These are phyloP conservation scores for Limonium bicolor DNA, from an alignment of 148 eudicot genomes.

Conservation along the genomic window DNA sequence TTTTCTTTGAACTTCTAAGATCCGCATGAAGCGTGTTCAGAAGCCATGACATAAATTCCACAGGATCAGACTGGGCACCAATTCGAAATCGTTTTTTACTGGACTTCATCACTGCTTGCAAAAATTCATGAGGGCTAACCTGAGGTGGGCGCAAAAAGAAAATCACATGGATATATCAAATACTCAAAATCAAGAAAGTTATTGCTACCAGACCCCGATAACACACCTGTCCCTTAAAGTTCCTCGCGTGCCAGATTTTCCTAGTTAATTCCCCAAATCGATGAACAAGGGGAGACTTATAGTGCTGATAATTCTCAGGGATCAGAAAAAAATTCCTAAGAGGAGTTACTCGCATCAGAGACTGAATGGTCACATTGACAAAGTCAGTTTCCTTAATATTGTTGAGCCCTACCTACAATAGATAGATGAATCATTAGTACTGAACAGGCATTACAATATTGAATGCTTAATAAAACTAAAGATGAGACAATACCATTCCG, in stretches of 20 bases:
- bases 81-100: slow-evolving; percentile 78
- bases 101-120: slow-evolving; percentile 95
- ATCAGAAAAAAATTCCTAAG: slow-evolving; percentile 89
- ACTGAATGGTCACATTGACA: slow-evolving; percentile 90
- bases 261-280: slow-evolving; percentile 93
- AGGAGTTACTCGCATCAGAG: slow-evolving; percentile 93
- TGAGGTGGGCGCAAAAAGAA: slow-evolving; percentile 15
- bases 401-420: slow-evolving; percentile 76
- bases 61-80: slow-evolving; percentile 89
- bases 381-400: slow-evolving; percentile 88
- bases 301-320: slow-evolving; percentile 78
- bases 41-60: slow-evolving; percentile 96
- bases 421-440: neutral
- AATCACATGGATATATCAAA: neutral
- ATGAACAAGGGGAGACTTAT: slow-evolving; percentile 78
- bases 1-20: slow-evolving; percentile 53
- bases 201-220: slow-evolving; percentile 2
- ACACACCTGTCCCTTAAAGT: slow-evolving; percentile 94
- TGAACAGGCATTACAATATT: neutral
- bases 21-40: slow-evolving; percentile 68
- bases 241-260: slow-evolving; percentile 91
- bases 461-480: neutral
- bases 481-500: slow-evolving; percentile 61
- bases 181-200: neutral
- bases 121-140: slow-evolving; percentile 98